These are phyloP conservation scores for Jamesozyma piceae DNA, from an alignment of 805 yeast species.

Conservation along the genomic window DNA sequence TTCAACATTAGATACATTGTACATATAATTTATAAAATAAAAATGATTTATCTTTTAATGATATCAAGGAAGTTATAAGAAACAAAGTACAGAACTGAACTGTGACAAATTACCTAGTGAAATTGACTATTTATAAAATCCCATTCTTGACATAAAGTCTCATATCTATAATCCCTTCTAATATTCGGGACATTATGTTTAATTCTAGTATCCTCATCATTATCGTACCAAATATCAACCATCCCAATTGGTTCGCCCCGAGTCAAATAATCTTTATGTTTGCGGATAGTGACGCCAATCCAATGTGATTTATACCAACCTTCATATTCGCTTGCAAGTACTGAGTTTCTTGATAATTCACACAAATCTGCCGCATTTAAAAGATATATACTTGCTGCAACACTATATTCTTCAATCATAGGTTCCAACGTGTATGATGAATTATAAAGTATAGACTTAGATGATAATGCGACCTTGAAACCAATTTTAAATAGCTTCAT, in stretches of 20 bases:
- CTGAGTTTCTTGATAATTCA: slow-evolving; percentile 26
- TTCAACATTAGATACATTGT: too few species aligned
- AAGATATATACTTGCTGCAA: slow-evolving; percentile 29
- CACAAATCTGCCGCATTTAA: slow-evolving; percentile 28
- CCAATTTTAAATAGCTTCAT: slow-evolving; percentile 26
- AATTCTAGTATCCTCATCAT: slow-evolving; percentile 20
- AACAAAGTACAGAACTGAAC: too few species aligned
- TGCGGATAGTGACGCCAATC: slow-evolving; percentile 19
- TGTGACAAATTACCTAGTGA: too few species aligned
- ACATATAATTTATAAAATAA: neutral
- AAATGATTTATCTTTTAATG: too few species aligned
- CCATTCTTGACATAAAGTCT: slow-evolving; percentile 27
- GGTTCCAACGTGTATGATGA: slow-evolving; percentile 29
- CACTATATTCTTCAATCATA: slow-evolving; percentile 28
- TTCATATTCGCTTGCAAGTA: slow-evolving; percentile 23
- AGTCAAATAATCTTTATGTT: slow-evolving; percentile 5
- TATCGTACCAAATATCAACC: slow-evolving; percentile 25
- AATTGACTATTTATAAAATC: slow-evolving; percentile 13
- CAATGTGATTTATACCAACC: slow-evolving; percentile 29
- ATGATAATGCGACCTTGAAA: slow-evolving; percentile 20
- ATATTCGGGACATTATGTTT: slow-evolving; percentile 27
- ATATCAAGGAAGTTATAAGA: too few species aligned
- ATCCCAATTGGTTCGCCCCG: slow-evolving; percentile 16
- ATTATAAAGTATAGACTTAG: slow-evolving; percentile 24
- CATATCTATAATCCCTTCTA: slow-evolving; percentile 22